Percentiles rank a stretch among this genome's conserved stretches.
These are phyloP conservation scores for Pseudisothecium myosuroides DNA, from an alignment of 225 moss, liverwort and hornwort species.

Conservation along the genomic window DNA sequence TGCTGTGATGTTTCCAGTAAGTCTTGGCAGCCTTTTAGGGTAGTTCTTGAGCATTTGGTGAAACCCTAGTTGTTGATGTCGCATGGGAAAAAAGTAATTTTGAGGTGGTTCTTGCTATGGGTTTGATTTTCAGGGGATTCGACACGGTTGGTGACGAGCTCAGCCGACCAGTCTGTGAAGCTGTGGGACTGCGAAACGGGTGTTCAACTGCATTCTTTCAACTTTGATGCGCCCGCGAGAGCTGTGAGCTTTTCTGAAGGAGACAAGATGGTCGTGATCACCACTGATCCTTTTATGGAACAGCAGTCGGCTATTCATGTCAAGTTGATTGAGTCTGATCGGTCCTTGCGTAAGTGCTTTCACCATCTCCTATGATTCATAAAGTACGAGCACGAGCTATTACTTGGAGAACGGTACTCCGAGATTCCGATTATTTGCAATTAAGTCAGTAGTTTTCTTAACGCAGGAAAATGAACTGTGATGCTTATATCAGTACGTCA, in stretches of 20 bases:
- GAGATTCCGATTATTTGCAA: neutral
- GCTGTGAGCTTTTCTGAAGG: conserved; percentile 81
- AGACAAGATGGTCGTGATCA: conserved; percentile 71
- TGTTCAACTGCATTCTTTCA: conserved; percentile 48
- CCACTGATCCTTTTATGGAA: conserved; percentile 89
- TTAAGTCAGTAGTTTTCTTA: neutral
- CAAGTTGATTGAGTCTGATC: conserved; percentile 56
- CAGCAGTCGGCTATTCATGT: conserved; percentile 82
- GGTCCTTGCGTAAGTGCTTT: conserved; percentile 34
- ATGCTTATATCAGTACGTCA: neutral
- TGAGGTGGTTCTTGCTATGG: neutral
- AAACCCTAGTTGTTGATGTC: neutral
- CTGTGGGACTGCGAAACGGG: conserved; percentile 89
- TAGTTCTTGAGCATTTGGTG: neutral
- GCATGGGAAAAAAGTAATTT: neutral
- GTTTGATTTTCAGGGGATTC: conserved; percentile 52
- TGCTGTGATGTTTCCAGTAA: conserved; percentile 79
- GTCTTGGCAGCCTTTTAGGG: neutral
- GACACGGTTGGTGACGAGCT: conserved; percentile 75
- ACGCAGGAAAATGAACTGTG: neutral
- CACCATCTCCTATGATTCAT: neutral
- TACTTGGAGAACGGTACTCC: neutral
- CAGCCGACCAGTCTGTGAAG: conserved; percentile 75
- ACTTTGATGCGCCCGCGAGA: conserved; percentile 75
- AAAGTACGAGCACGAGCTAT: neutral